Base-by-base conservation (phyloP, 1,284 basidiomycete genomes). In the Trichosporon sp. region DNA sequence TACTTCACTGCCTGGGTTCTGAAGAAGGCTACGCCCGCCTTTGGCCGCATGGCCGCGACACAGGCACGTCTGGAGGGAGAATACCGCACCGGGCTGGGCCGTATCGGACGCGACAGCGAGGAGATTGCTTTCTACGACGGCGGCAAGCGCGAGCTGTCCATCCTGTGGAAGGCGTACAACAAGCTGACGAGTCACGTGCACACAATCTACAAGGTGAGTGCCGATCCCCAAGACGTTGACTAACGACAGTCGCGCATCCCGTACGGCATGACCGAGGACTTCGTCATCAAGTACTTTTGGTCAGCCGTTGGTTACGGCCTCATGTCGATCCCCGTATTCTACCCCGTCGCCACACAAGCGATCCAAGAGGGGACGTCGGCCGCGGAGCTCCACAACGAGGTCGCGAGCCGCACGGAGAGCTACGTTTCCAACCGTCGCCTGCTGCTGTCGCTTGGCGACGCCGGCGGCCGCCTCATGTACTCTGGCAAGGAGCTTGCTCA, bases 61-160 rank as follows among this genome's bases (percentile, higher is more conserved):
- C 94, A 98, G 80, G 93, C 94, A 0, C 89, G 91, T 63, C 79
- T 89, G 7, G 88, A 89, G 79, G 96, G 96, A 14, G 95, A 98
- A 77, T 98, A 97, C 80, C 87, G 96, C 40, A 89, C 91, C 0
- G 96, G 94, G 0, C 91, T 98, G 81, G 91, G 91, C 0, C 85
- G 96, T 31, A 88, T 98, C 4, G 95, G 93, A 2, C 88, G 95
- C 73, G 96, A 98, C 78, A 90, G 92, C 14, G 96, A 99, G 81
- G 96, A 99, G 83, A 89, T 99, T 63, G 95, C 96, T 89, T 98
- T 99, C 81, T 99, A 99, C 83, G 91, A 95, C 73, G 96, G 96
- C 0, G 94, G 94, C 0, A 84, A 87, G 2, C 88, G 92, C 48
- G 96, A 99, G 82, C 89, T 89, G 71, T 90, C 91, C 73, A 96